Percentiles rank a stretch among this genome's conserved stretches.
phyloP scores from a whole-genome alignment of 495 filamentous ascomycete species.

The Coniosporium apollinis region DNA sequence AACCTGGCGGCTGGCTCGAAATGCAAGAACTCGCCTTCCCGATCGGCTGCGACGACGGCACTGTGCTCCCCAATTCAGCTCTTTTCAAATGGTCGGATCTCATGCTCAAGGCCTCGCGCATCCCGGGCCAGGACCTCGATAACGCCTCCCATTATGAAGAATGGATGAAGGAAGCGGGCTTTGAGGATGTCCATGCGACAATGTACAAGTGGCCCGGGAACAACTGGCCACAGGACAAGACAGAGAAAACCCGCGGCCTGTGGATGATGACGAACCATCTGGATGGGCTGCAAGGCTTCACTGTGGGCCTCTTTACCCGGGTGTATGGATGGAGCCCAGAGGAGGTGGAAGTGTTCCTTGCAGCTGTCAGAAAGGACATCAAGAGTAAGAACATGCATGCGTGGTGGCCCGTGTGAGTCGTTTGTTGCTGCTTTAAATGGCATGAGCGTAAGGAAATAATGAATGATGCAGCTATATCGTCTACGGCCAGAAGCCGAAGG shows the following conservation, averaged over 20 bases:
- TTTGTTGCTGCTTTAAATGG: too few relatives aligned
- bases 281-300: slow-evolving; percentile 9
- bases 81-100: slow-evolving; percentile 8
- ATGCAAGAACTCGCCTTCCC: slow-evolving; percentile 14
- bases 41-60: slow-evolving; percentile 15
- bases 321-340: slow-evolving; percentile 6
- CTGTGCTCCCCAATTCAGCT: slow-evolving; percentile 2
- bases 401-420: too few relatives aligned
- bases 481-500: too few relatives aligned
- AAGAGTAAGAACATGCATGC: slow-evolving; percentile 3
- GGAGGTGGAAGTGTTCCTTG: slow-evolving; percentile 8
- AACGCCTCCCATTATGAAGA: slow-evolving; percentile 5
- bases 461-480: too few relatives aligned
- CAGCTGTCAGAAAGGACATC: slow-evolving; percentile 4
- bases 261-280: slow-evolving; percentile 4
- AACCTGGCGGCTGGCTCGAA: slow-evolving; percentile 20
- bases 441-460: too few relatives aligned
- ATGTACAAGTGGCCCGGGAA: slow-evolving; percentile 15
- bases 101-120: slow-evolving; percentile 1
- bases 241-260: slow-evolving; percentile 14
- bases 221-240: slow-evolving; percentile 15
- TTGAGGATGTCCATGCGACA: slow-evolving; percentile 13
- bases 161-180: slow-evolving; percentile 12
- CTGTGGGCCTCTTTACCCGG: slow-evolving; percentile 6
- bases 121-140: slow-evolving; percentile 9